Percentiles rank a stretch among this genome's conserved stretches.
Conservation (phyloP, 768 basidiomycete species). For the Amanita polypyramis region DNA sequence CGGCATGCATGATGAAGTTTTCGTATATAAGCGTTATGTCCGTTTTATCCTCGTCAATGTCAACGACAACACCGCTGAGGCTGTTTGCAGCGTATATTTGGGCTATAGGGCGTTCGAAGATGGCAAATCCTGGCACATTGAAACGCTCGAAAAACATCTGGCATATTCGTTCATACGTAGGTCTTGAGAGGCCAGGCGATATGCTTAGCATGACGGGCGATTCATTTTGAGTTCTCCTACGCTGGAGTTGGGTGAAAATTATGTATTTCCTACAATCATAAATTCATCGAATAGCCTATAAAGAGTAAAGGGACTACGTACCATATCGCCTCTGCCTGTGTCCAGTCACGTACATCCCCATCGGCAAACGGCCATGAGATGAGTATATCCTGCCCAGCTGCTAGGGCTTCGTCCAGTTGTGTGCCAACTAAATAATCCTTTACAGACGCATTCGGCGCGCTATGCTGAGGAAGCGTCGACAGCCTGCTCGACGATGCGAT, state of each 20-base stretch:
- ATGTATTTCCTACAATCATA: constrained; percentile 61
- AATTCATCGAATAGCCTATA: not conserved
- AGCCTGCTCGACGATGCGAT: constrained; percentile 33
- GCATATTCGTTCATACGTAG: constrained; percentile 60
- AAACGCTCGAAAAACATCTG: constrained; percentile 90
- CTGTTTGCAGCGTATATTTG: constrained; percentile 72
- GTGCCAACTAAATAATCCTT: constrained; percentile 78
- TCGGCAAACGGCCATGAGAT: constrained; percentile 80
- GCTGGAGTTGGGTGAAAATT: constrained; percentile 63
- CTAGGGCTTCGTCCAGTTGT: constrained; percentile 72
- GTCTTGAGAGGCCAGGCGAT: constrained; percentile 50
- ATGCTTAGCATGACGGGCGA: constrained; percentile 77
- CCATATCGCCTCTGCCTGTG: constrained; percentile 86
- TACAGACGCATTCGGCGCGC: constrained; percentile 37
- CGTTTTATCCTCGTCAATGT: constrained; percentile 67
- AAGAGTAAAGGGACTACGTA: constrained; percentile 24
- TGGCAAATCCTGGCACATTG: constrained; percentile 74
- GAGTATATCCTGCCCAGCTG: constrained; percentile 59
- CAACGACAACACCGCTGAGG: constrained; percentile 68
- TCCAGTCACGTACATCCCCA: constrained; percentile 66
- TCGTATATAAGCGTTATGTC: constrained; percentile 76
- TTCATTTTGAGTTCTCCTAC: constrained; percentile 79
- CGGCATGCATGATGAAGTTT: constrained; percentile 46
- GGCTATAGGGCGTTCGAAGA: constrained; percentile 76
- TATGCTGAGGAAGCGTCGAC: constrained; percentile 34